Evolutionary conservation across 2,329 filamentous ascomycete species (phyloP), one percentile per base, ranked within the genome.

Genomic region (Phialophora tarda): DNA sequence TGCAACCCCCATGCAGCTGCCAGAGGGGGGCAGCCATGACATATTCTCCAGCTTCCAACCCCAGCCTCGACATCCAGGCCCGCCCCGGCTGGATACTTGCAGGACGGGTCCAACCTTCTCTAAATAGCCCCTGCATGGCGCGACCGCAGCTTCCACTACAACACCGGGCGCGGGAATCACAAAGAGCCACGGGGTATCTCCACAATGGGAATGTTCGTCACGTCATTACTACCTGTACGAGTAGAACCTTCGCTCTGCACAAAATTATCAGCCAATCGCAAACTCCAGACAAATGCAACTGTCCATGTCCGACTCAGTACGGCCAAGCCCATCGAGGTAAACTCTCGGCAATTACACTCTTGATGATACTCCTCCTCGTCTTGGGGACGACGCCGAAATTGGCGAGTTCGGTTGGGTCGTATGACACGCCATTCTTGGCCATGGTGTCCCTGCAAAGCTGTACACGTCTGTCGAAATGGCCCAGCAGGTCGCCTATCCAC

Each of bases 401-500:
- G 26, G 51, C 48, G 6, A 65, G 53, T 44, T 65, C 41, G 11
- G 51, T 30, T 23, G 64, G 62, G 24, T 48, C 61, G 34, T 63
- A 64, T 10, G 38, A 38, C 14, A 48, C 28, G 10, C 26, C 26
- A 4, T 47, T 28, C 32, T 24, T 38, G 17, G 21, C 38, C 26
- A 53, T 12, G 23, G 62, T 21, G 17, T 47, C 53, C 34, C 51
- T 62, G 17, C 48, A 53, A 10, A 67, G 51, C 44, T 63, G 55
- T 11, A 69, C 69, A 28, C 63, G 65, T 7, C 38, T 47, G 41
- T 66, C 65, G 38, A 71, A 68, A 2, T 54, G 55, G 26, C 64
- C 55, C 44, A 73, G 44, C 44, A 71, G 51, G 34, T 71, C 71
- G 21, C 38, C 23, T 2, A 73, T 69, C 4, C 68, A 69, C 8